Percentiles rank a stretch among this genome's conserved stretches.
Evolutionary conservation across 78 protist genomes (phyloP).

Genomic region (Dictyostelium brefeldianum): DNA sequence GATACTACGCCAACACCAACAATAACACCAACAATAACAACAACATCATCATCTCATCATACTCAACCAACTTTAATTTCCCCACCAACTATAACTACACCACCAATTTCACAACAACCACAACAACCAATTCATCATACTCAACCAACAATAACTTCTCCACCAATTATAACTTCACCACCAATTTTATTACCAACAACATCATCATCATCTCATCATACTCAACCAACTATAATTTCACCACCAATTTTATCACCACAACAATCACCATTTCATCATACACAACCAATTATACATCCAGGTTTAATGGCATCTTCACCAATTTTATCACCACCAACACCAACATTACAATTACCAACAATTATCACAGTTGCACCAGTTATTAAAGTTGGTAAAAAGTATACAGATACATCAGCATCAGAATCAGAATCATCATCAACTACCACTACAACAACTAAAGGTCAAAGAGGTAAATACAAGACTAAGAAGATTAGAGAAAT

Average conservation of each 20-base stretch:
- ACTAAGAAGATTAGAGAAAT: constrained; percentile 7
- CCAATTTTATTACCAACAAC: background rate
- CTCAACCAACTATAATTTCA: no score
- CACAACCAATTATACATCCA: no score
- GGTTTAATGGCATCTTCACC: background rate
- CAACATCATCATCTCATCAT: no score
- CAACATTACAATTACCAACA: background rate
- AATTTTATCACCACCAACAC: background rate
- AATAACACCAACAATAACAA: no score
- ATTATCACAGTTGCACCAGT: background rate
- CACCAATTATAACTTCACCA: background rate
- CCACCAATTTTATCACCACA: background rate
- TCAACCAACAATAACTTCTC: background rate
- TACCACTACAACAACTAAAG: background rate
- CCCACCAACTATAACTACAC: background rate
- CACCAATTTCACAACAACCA: background rate
- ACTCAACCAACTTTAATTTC: no score
- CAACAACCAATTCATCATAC: background rate
- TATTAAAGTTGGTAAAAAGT: background rate
- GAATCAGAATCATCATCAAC: constrained; percentile 2
- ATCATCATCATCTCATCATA: background rate
- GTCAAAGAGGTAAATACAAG: background rate
- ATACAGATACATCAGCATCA: background rate
- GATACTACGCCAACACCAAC: no score
- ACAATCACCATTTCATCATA: background rate